A percentile compares a stretch with the other conserved stretches of the same genome.
Conservation (phyloP, 306 rosid genomes). For the Casuarina equisetifolia region DNA sequence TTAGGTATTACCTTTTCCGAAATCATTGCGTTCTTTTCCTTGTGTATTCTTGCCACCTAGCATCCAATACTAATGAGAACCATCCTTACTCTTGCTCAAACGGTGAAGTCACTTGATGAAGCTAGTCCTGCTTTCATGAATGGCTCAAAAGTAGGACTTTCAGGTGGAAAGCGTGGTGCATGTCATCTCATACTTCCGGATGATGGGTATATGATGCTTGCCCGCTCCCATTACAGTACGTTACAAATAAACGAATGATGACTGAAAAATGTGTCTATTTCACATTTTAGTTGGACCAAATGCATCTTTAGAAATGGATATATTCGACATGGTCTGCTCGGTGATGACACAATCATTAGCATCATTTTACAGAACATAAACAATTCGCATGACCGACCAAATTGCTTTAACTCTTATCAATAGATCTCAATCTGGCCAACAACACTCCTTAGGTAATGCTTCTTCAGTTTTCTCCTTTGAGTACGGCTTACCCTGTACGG, state of each 20-base stretch:
- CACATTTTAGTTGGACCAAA: neutral
- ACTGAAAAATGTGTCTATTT: too few relatives aligned
- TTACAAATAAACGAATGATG: neutral
- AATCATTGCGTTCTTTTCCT: too few relatives aligned
- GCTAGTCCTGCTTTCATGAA: neutral
- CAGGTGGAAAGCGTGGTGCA: neutral
- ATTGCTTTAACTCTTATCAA: conserved; percentile 18
- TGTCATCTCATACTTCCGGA: neutral
- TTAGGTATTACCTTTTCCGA: too few relatives aligned
- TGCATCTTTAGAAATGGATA: neutral
- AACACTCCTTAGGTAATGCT: conserved; percentile 41
- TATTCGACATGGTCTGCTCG: neutral
- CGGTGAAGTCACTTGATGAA: neutral
- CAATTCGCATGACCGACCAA: neutral
- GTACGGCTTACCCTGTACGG: conserved; percentile 59
- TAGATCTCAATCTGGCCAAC: conserved; percentile 24
- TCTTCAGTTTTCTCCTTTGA: conserved; percentile 75
- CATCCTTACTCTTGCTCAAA: neutral
- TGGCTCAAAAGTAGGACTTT: neutral
- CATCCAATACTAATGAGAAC: neutral
- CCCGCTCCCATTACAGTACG: neutral
- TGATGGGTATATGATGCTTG: neutral
- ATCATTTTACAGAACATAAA: neutral
- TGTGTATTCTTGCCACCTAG: neutral
- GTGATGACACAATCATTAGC: neutral